Evolutionary conservation across 768 basidiomycete genomes (phyloP), one percentile per base, ranked within the genome.

Genomic region (Lentinus brumalis): DNA sequence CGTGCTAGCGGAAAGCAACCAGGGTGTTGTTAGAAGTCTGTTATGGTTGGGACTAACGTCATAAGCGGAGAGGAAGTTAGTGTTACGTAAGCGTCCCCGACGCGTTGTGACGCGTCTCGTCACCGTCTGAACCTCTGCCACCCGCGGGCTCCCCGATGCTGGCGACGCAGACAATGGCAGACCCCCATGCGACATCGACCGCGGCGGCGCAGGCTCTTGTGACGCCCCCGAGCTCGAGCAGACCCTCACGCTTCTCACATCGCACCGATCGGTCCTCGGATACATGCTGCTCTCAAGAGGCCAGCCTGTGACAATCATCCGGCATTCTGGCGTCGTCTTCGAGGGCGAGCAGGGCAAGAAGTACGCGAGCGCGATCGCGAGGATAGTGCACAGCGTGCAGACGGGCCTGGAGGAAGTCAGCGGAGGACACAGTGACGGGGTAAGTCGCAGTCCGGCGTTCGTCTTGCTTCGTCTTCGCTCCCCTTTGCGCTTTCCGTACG

Each of bases 251-350:
- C 75, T 88, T 63, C 80, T 96, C 54, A 88, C 92, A 1, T 82
- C 90, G 5, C 91, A 96, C 69, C 83, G 91, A 16, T 88, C 91
- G 18, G 93, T 96, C 4, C 83, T 93, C 6, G 94, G 94, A 1
- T 95, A 95, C 71, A 82, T 96, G 69, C 83, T 96, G 0, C 79
- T 96, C 35, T 88, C 92, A 3, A 82, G 92, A 4, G 83, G 86
- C 0, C 82, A 83, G 49, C 87, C 87, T 6, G 82, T 85, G 18
- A 86, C 87, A 66, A 93, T 97, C 64, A 89, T 97, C 67, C 82
- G 91, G 35, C 88, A 92, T 67, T 88, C 91, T 0, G 92, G 92
- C 14, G 90, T 91, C 54, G 82, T 92, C 5, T 94, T 94, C 65
- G 92, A 94, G 63, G 91, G 92, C 35, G 92, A 93, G 63, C 87